Base-by-base conservation (phyloP, 2,329 filamentous ascomycete genomes). In the Diplodia scrobiculata region DNA sequence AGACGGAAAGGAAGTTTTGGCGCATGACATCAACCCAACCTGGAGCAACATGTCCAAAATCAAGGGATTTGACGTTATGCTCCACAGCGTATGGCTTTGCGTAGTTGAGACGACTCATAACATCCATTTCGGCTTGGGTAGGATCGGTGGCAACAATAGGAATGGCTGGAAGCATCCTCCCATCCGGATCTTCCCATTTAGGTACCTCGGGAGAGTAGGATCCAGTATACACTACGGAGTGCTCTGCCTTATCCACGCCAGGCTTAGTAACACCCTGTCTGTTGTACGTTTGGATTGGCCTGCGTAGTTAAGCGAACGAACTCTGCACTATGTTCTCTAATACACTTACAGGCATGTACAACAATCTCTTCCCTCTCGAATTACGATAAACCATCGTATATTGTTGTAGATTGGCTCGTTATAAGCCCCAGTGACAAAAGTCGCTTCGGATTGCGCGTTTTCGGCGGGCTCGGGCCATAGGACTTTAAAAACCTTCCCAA, bases 11-110 rank as follows among this genome's bases (percentile, higher is more conserved):
- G n/a, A n/a, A n/a, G n/a, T n/a, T n/a, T n/a, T n/a, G n/a, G n/a
- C n/a, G n/a, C n/a, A n/a, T n/a, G n/a, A n/a, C n/a, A n/a, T n/a
- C n/a, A n/a, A n/a, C n/a, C n/a, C n/a, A n/a, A 10, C 14, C 63
- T 1, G 4, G 17, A 36, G 41, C 38, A n/a, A 73, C 72, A 1
- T 63, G 19, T 4, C 72, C 72, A 63, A 73, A 73, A n/a, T 71
- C 67, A n/a, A 69, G 65, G 2, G 73, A 70, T 47, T 75, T 74
- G 19, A 75, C 72, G 34, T 74, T 73, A 52, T 74, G 71, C 55
- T 74, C 73, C 0, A 75, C 69, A 0, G 72, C 72, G 41, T 74
- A 73, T 2, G 70, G 54, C 36, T 73, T 74, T 10, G 58, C 34
- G 51, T 70, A 74, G 32, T 73, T 72, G 11, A 74, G 48, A 7